Evolutionary conservation across 139 green algal species (phyloP), one percentile per base, ranked within the genome.

Genomic region (Yamagishiella unicocca): DNA sequence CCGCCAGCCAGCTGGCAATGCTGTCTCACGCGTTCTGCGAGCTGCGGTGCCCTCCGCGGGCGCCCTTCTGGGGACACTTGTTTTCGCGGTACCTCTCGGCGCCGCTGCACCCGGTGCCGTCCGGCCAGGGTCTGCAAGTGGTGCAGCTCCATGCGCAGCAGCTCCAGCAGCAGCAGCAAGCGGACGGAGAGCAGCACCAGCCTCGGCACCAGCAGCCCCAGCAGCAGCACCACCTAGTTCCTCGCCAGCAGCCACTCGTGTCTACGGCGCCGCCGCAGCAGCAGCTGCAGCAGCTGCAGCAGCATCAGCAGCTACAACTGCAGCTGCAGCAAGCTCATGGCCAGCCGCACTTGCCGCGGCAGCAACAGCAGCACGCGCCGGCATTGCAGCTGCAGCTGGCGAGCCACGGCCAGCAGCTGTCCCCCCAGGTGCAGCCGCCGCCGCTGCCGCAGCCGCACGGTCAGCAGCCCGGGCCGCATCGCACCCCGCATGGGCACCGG

Each of bases 1-100:
- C 62, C 19, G 29, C 80, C 31, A 68, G 43, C n/a, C 42, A 86
- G 43, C 22, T 86, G 80, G 64, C 64, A 9, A 67, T 78, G 80
- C 42, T 86, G 61, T 29, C 80, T 9, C 42, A 86, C 80, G n/a
- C 31, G n/a, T 86, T 86, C 27, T 10, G 19, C 0, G 64, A 67
- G 9, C 46, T 86, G 80, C 22, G 31, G 10, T 53, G 24, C 5
- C 64, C 80, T 17, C 27, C 31, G 31, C 22, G 4, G 43, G 1
- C 62, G n/a, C 5, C 22, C 0, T 77, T 86, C 64, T 86, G 80
- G 80, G 43, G 62, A 2, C 33, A 54, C 8, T 7, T 86, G 62
- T 86, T 86, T 17, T 42, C 31, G n/a, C 64, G 64, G 4, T 86
- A 86, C 80, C 45, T 64, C 12, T 29, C 12, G 76, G 54, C 19